Percentiles rank a stretch among this genome's conserved stretches.
These are phyloP conservation scores for Trametes cinnabarina DNA, from an alignment of 768 basidiomycete genomes.

Conservation along the genomic window DNA sequence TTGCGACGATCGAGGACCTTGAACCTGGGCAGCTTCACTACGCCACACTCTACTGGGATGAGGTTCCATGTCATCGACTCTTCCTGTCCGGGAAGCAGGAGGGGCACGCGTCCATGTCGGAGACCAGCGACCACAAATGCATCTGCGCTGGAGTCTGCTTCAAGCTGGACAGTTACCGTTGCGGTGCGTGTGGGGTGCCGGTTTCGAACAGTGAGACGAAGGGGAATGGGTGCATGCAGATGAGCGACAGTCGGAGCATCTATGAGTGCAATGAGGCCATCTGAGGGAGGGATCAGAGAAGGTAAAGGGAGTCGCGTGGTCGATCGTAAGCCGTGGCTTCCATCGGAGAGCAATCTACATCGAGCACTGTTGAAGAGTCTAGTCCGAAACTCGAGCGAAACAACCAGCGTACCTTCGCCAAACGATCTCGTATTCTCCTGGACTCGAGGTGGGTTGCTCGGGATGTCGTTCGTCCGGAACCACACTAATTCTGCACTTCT, in stretches of 20 bases:
- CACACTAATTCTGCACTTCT: conserved; percentile 52
- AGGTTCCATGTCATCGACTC: conserved; percentile 64
- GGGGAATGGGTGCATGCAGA: conserved; percentile 58
- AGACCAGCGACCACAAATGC: conserved; percentile 83
- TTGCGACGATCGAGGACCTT: conserved; percentile 55
- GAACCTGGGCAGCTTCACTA: conserved; percentile 59
- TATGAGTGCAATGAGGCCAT: conserved; percentile 66
- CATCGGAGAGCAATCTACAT: conserved; percentile 46
- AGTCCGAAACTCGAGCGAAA: background rate
- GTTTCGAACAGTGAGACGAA: conserved; percentile 65
- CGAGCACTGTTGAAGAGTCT: background rate
- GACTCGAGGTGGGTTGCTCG: conserved; percentile 40
- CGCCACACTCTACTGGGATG: conserved; percentile 74
- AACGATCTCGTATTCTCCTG: conserved; percentile 56
- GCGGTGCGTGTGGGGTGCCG: conserved; percentile 61
- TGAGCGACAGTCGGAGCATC: conserved; percentile 58
- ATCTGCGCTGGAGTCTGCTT: conserved; percentile 58
- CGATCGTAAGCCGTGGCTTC: conserved; percentile 43
- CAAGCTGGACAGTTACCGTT: conserved; percentile 68
- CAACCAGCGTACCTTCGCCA: conserved; percentile 58
- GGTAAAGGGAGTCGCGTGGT: conserved; percentile 61
- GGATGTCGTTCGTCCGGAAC: conserved; percentile 40
- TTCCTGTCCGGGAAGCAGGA: conserved; percentile 73
- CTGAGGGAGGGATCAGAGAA: conserved; percentile 53
- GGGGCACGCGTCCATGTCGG: conserved; percentile 60